Evolutionary conservation across 352 stramenopile species (phyloP).

Genomic region (Globisporangium splendens): DNA sequence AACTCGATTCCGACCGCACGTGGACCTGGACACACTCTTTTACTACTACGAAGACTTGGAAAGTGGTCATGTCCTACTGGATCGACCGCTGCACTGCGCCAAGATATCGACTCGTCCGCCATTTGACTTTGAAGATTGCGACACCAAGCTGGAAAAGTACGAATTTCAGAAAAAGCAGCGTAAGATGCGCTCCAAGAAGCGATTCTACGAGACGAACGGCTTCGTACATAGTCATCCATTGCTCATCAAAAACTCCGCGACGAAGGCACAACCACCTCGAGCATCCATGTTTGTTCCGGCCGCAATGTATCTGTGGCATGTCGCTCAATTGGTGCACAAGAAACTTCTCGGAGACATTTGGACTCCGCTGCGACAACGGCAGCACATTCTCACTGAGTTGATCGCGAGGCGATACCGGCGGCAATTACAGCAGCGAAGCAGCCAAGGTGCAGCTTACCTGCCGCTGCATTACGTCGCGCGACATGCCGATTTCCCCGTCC

Average conservation of each 20-base stretch:
- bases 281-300: conserved; percentile 21
- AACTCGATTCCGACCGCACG: conserved; percentile 31
- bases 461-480: conserved; percentile 61
- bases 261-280: not conserved
- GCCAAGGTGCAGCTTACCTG: conserved; percentile 32
- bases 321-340: conserved; percentile 37
- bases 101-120: conserved; percentile 26
- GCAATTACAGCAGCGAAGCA: conserved; percentile 48
- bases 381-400: conserved; percentile 38
- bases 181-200: conserved; percentile 39
- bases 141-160: conserved; percentile 36
- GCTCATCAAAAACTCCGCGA: no score
- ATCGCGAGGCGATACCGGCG: conserved; percentile 45
- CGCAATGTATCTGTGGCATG: conserved; percentile 39
- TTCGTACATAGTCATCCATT: conserved; percentile 3
- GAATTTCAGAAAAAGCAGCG: conserved; percentile 35
- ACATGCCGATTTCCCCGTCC: conserved; percentile 25
- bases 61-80: conserved; percentile 31
- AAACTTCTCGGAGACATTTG: conserved; percentile 51
- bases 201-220: conserved; percentile 29
- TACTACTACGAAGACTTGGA: conserved; percentile 60
- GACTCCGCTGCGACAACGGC: conserved; percentile 28
- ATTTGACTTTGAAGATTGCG: conserved; percentile 45
- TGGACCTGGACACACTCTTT: conserved; percentile 41
- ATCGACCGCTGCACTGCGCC: conserved; percentile 36